Evolutionary conservation across 768 basidiomycete genomes (phyloP).

Genomic region (Trametes meyenii): DNA sequence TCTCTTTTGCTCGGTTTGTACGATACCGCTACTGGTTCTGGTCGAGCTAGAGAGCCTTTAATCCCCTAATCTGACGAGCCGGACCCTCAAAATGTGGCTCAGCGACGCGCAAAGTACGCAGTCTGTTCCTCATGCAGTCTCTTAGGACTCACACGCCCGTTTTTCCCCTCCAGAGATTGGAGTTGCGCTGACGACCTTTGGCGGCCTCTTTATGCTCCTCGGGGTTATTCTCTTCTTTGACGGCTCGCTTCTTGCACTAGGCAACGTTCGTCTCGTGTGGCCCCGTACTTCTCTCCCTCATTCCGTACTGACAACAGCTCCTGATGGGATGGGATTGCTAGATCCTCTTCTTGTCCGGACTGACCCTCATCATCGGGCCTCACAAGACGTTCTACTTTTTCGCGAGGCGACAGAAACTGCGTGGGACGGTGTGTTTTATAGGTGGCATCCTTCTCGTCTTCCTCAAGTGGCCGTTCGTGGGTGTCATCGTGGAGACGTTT

Average conservation of each 20-base stretch:
- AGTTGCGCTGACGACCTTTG: conserved; percentile 95
- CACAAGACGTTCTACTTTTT: conserved; percentile 99
- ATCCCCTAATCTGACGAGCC: conserved; percentile 11
- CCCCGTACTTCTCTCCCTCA: conserved; percentile 11
- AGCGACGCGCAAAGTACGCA: conserved; percentile 66
- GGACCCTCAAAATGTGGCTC: conserved; percentile 52
- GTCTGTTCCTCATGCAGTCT: conserved; percentile 25
- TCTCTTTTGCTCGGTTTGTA: neutral
- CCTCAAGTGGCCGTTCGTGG: conserved; percentile 92
- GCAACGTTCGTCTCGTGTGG: conserved; percentile 69
- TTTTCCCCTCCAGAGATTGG: conserved; percentile 77
- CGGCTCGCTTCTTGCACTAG: conserved; percentile 92
- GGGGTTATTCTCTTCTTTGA: conserved; percentile 98
- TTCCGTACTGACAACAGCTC: neutral
- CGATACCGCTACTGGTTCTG: neutral
- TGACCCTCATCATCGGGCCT: conserved; percentile 96
- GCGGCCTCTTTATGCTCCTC: conserved; percentile 92
- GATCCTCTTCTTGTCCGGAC: conserved; percentile 92
- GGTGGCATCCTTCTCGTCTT: conserved; percentile 93
- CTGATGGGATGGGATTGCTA: conserved; percentile 34
- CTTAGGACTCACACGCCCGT: neutral
- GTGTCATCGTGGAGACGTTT: conserved; percentile 92
- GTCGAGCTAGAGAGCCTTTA: neutral
- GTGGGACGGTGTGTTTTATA: conserved; percentile 87
- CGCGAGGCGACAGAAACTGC: conserved; percentile 90